Evolutionary conservation across 495 filamentous ascomycete genomes (phyloP), one percentile per base, ranked within the genome.

Genomic region (Penicillium samsonianum): DNA sequence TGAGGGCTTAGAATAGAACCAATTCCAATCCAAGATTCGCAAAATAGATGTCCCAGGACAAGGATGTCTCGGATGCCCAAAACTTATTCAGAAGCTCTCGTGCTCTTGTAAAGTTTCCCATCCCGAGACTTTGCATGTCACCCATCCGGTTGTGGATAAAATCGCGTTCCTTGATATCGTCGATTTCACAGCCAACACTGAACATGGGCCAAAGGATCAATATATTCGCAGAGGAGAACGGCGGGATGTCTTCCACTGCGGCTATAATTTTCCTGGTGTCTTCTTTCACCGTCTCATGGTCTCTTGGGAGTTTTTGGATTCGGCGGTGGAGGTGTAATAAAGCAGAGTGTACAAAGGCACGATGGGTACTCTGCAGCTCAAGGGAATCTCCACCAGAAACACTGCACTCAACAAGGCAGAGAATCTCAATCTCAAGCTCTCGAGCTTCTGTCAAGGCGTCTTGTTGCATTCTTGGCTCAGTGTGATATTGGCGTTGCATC

Each of bases 161-260:
- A 0, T 59, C 28, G 0, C 65, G 62, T 31, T 71, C 67, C 4
- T 30, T 42, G 7, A 4, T n/a, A 5, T 53, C 43, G n/a, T 63
- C 63, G 1, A 64, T 74, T 43, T 74, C 71, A 43, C 69, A 74
- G 0, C 71, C 71, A 5, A 60, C 67, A 35, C 64, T 74, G 40
- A 74, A 74, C 16, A 74, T 55, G 2, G 71, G 71, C 71, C 71
- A 74, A 0, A 74, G 58, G 17, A 72, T 65, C 4, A 72, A 54
- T 10, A 74, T 68, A 33, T 74, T 74, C 5, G 65, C 63, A 14
- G 58, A 46, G 0, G 69, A 74, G 14, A 55, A 60, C 0, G 67
- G 58, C 3, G 55, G 49, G 9, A 74, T 69, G 0, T 56, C 12
- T 22, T 55, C 16, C 3, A 71, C 40, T 11, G 67, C 63, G 8